phyloP scores from a whole-genome alignment of 2,329 filamentous ascomycete species.

The Colletotrichum gloeosporioides region DNA sequence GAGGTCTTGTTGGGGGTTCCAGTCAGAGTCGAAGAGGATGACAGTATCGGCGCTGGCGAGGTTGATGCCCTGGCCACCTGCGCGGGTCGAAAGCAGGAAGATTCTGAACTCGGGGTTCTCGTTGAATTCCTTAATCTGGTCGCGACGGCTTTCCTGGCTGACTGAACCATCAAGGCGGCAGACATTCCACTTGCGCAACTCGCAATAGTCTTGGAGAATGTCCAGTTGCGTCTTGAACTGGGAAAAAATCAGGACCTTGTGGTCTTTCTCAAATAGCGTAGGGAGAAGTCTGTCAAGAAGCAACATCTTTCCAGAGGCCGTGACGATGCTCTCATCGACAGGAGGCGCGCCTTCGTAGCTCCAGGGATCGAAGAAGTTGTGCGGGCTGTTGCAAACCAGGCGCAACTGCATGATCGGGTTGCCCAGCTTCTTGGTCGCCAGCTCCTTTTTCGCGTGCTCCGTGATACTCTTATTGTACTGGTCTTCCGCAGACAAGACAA shows the following conservation, averaged over 20 bases:
- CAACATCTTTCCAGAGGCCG: constrained; percentile 93
- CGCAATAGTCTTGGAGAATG: constrained; percentile 86
- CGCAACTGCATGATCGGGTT: constrained; percentile 93
- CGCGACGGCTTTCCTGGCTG: constrained; percentile 72
- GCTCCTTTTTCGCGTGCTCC: constrained; percentile 83
- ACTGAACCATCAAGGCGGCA: constrained; percentile 94
- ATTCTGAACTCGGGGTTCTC: constrained; percentile 68
- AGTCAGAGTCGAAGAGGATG: constrained; percentile 86
- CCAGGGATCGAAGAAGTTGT: constrained; percentile 98
- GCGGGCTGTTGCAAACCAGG: constrained; percentile 89
- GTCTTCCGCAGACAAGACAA: constrained; percentile 60
- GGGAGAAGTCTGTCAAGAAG: constrained; percentile 87
- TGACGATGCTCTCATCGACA: constrained; percentile 82
- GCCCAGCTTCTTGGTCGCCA: constrained; percentile 88
- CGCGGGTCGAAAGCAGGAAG: constrained; percentile 88
- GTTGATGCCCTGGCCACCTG: constrained; percentile 95
- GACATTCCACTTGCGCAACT: constrained; percentile 79
- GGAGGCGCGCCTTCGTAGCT: constrained; percentile 60
- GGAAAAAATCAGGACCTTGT: constrained; percentile 95
- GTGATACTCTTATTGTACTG: constrained; percentile 70
- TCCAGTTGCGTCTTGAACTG: constrained; percentile 96
- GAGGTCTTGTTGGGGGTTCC: constrained; percentile 96
- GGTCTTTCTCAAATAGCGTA: constrained; percentile 72
- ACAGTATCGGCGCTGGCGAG: constrained; percentile 91
- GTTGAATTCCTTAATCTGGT: constrained; percentile 78